Base-by-base conservation (phyloP, 2,329 filamentous ascomycete genomes). In the Penicillium frequentans region DNA sequence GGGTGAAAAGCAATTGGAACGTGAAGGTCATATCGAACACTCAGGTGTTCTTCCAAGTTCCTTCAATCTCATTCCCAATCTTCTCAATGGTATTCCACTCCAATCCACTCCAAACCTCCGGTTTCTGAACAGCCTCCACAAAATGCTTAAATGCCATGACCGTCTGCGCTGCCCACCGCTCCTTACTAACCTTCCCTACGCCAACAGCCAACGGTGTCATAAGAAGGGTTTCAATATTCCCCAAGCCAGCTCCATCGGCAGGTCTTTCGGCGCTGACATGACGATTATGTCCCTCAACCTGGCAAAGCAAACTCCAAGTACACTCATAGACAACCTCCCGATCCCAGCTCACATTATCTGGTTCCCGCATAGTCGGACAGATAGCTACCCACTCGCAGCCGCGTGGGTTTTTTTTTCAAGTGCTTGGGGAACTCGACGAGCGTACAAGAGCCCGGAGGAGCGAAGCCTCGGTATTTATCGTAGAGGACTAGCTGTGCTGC, bases 151-250 rank as follows among this genome's bases (percentile, higher is more conserved):
- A 62, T 0, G 82, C 81, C 21, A 84, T 56, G 19, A 82, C 77
- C 19, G 74, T 69, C 72, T 84, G 82, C 31, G 67, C 67, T 10
- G 82, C 81, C 82, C 82, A 84, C 3, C 71, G 74, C 60, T 79
- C 70, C 7, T 75, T 62, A 62, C 74, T 80, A 33, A 84, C 75
- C 0, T 58, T 56, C 0, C 82, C 82, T 6, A 74, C 65, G 1
- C 82, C 82, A 1, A 80, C 82, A 2, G 78, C 82, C 61, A 84
- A 57, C 0, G 82, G 82, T 5, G 81, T 81, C 75, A 84, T 82
- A 14, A 84, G 68, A 9, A 84, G 58, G 14, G 67, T 77, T 5
- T 62, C 46, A 48, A 83, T 82, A 60, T 66, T 64, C 5, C 67
- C 65, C 5, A 58, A 55, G 1, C 49, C 47, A 1, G 24, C 52